Evolutionary conservation across 2,329 filamentous ascomycete species (phyloP), one percentile per base, ranked within the genome.

Genomic region (Pestalotiopsis sp.): DNA sequence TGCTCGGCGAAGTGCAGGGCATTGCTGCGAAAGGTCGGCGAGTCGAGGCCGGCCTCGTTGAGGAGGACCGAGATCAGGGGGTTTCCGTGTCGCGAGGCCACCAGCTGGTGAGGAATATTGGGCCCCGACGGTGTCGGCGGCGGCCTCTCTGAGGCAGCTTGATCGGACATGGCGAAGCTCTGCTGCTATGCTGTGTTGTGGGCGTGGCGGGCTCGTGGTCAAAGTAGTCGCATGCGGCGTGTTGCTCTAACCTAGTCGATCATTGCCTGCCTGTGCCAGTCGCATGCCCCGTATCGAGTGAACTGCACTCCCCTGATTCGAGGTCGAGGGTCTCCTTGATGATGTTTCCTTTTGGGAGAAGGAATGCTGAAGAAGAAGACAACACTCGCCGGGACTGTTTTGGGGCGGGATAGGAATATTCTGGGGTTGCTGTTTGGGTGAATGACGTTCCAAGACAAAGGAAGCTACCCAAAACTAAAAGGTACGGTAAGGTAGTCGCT

Each of bases 1-100:
- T 99, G 95, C 72, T 98, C 96, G 71, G 90, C 88, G 78, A 97
- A 97, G 82, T 98, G 94, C 61, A 92, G 83, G 57, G 93, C 89
- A 25, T 93, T 93, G 61, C 95, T 93, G 72, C 96, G 93, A 80
- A 98, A 98, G 45, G 95, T 97, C 31, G 96, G 96, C 52, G 95
- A 98, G 82, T 99, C 96, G 83, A 98, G 92, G 23, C 94, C 93
- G 64, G 96, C 96, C 87, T 99, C 96, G 82, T 95, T 96, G 74
- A 98, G 87, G 70, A 91, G 91, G 45, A 98, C 95, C 59, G 96
- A 94, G 68, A 89, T 85, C 39, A 83, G 81, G 45, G 84, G 81
- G 70, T 79, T 80, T 65, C 75, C 67, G 66, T 72, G 73, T 57
- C 74, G 78, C 23, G 71, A 39, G n/a, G 67, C 64, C 31, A 36